These are phyloP conservation scores for Umbelopsis sp. DNA, from an alignment of 192 early-diverging fungal genomes.

Conservation along the genomic window DNA sequence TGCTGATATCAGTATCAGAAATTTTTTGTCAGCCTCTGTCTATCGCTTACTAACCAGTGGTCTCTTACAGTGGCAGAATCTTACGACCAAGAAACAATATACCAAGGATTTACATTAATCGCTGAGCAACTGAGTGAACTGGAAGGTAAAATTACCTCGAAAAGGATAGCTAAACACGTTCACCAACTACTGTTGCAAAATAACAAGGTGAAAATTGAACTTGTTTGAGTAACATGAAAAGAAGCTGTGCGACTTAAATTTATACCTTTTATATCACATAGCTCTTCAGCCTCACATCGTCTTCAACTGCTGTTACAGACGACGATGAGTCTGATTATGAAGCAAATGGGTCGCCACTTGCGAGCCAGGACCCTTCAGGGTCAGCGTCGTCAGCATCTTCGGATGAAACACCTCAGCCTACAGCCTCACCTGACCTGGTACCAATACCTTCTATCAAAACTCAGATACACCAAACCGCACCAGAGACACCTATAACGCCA, in stretches of 20 bases:
- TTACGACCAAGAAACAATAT: background rate
- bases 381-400: background rate
- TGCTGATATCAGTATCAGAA: background rate
- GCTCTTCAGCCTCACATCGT: background rate
- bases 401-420: background rate
- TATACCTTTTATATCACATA: background rate
- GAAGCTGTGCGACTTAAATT: background rate
- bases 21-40: background rate
- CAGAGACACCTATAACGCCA: background rate
- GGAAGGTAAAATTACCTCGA: background rate
- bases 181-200: background rate
- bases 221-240: background rate
- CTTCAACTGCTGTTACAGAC: background rate
- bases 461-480: background rate
- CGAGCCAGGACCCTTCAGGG: background rate
- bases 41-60: background rate
- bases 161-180: slow-evolving; percentile 1
- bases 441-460: background rate
- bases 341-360: background rate
- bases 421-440: background rate
- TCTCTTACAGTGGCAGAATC: background rate
- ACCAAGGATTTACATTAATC: background rate
- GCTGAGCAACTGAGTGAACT: background rate
- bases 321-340: background rate
- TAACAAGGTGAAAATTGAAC: background rate